A percentile compares a stretch with the other conserved stretches of the same genome.
These are phyloP conservation scores for Mortierella sp. DNA, from an alignment of 371 early-diverging fungal genomes.

Conservation along the genomic window DNA sequence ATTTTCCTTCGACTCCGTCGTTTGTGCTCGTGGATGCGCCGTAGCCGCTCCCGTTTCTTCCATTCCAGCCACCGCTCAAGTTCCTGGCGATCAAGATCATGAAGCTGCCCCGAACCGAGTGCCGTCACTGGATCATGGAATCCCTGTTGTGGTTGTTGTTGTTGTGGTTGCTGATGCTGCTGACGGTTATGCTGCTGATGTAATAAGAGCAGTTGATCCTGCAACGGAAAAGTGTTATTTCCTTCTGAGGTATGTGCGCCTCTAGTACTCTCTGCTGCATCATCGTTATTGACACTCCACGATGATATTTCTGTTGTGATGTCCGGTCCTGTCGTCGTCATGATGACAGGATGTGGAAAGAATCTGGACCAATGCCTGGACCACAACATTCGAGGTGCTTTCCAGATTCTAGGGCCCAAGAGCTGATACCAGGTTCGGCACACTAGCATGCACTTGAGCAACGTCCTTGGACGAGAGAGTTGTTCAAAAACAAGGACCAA, in stretches of 20 bases:
- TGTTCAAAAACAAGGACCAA: constrained; percentile 27
- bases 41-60: constrained; percentile 12
- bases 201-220: too few species aligned
- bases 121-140: neutral
- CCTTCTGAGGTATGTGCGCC: too few species aligned
- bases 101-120: constrained; percentile 13
- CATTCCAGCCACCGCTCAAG: constrained; percentile 29
- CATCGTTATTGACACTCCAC: neutral
- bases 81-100: constrained; percentile 35
- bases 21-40: constrained; percentile 7
- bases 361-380: constrained; percentile 47
- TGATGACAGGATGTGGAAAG: constrained; percentile 16
- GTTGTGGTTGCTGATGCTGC: too few species aligned
- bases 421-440: constrained; percentile 38
- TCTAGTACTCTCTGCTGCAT: neutral
- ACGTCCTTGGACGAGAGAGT: constrained; percentile 11
- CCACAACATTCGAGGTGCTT: constrained; percentile 45
- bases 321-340: too few species aligned
- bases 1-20: constrained; percentile 7
- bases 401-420: constrained; percentile 42
- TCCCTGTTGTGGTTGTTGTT: neutral
- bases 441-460: constrained; percentile 35
- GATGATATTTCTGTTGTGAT: too few species aligned
- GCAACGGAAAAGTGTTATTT: neutral
- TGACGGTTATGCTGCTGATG: too few species aligned